These are phyloP conservation scores for Laguncularia racemosa DNA, from an alignment of 345 rosid genomes.

Conservation along the genomic window DNA sequence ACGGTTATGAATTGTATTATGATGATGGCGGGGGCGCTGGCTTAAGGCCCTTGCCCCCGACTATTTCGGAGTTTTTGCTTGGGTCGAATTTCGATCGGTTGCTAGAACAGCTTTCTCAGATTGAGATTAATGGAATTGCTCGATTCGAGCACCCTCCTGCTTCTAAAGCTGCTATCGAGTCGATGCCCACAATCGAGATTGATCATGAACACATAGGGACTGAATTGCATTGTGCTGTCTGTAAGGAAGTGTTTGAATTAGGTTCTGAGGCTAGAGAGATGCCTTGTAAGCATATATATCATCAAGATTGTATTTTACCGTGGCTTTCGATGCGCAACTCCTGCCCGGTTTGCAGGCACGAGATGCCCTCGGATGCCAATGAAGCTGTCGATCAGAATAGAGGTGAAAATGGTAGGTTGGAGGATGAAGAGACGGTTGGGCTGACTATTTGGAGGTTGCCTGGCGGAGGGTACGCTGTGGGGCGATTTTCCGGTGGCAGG, in stretches of 20 bases:
- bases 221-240: constrained; percentile 86
- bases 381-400: constrained; percentile 1
- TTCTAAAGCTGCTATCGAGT: constrained; percentile 76
- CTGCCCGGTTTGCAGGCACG: constrained; percentile 90
- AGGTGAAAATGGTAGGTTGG: constrained; percentile 7
- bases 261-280: constrained; percentile 69
- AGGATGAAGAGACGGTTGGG: constrained; percentile 56
- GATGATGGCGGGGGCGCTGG: constrained; percentile 83
- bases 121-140: constrained; percentile 54
- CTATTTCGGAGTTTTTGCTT: constrained; percentile 74
- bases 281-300: constrained; percentile 95
- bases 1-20: constrained; percentile 63
- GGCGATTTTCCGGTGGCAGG: constrained; percentile 69
- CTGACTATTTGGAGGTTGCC: constrained; percentile 93
- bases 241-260: constrained; percentile 71
- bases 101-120: constrained; percentile 70
- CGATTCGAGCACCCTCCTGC: constrained; percentile 68
- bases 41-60: constrained; percentile 69
- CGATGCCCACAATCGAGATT: constrained; percentile 62
- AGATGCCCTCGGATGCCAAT: constrained; percentile 43
- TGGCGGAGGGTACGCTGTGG: constrained; percentile 92
- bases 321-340: constrained; percentile 87
- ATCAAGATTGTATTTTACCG: constrained; percentile 84
- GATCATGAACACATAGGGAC: constrained; percentile 20
- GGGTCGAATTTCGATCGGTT: constrained; percentile 87